Base-by-base conservation (phyloP, 305 asterid genomes). In the Ajuga reptans region DNA sequence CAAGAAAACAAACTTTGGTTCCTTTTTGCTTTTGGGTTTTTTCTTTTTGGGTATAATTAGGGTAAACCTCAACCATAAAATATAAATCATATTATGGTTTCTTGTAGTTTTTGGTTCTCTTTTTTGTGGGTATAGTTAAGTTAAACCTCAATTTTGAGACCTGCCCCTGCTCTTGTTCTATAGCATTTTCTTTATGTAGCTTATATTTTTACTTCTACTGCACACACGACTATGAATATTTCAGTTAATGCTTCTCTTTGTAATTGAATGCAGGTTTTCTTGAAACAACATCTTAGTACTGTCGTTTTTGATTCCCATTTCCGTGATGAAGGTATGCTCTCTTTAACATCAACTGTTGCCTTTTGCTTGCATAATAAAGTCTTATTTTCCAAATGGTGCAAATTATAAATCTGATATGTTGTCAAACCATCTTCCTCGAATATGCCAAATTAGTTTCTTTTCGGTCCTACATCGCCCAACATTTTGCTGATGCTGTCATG, bases 261-360 rank as follows among this genome's bases (percentile, higher is more conserved):
- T 68, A 14, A 43, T 14, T 67, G 49, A 43, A 39, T 84, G 82
- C 95, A 92, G 96, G 95, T 92, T 78, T 92, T 86, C 89, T 79
- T 92, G 66, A 92, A 92, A 89, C 96, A 92, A 82, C 95, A 81
- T 66, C 89, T 92, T 0, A 84, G 71, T 0, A 47, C 68, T 71
- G 91, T 88, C 21, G 96, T 85, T 42, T 85, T 92, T 10, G 94
- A 92, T 84, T 84, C 98, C 43, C 83, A 92, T 72, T 87, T 84
- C 54, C 61, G 62, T 27, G 50, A 34, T 49, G 78, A 82, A 86
- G 95, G 95, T 47, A 21, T 45, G 1, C 37, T 33, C 55, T n/a
- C 10, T 27, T 34, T 11, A 5, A 10, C 50, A 31, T 16, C 14
- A n/a, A 16, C 43, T n/a, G 52, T 12, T 67, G 54, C 43, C 8